Evolutionary conservation across 1,284 basidiomycete genomes (phyloP), one percentile per base, ranked within the genome.

Genomic region (Prillingera fragicola): DNA sequence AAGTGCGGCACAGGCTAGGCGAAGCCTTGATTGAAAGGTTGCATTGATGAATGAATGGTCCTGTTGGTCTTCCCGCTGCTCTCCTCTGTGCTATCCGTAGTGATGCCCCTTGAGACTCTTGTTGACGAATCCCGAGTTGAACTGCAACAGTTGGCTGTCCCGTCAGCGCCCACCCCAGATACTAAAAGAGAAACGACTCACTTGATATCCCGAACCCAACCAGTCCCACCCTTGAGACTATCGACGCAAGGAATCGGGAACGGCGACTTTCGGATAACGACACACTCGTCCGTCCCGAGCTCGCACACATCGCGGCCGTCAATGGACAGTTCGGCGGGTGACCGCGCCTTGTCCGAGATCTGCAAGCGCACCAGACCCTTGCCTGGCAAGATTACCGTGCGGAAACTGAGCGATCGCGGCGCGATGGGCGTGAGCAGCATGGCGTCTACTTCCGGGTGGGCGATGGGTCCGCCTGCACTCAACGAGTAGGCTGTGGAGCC

Each of bases 141-240:
- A 92, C 71, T 91, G 87, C 46, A 92, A 70, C 46, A 92, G 70
- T 52, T 86, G 89, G 65, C 60, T 65, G 41, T 5, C 5, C 9
- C n/a, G 28, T 26, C 38, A 29, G 50, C 40, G 45, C 27, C 26
- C 3, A 12, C 8, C 8, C 17, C 32, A 33, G 9, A 33, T 33
- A 13, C 9, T 10, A 10, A 8, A n/a, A 18, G 18, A 33, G 23
- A 8, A 8, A 17, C 1, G 3, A 60, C 67, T 48, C 52, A 71
- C 67, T 96, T 96, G 71, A 97, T 95, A 67, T 97, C 94, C 49
- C 87, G 76, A 18, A 96, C 89, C 92, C 92, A 97, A 59, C 90
- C 87, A 56, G 91, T 87, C 57, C 88, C 87, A 58, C 85, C 85
- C 7, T 86, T 85, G 1, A 85, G 81, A 19, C 87, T 77, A 59